Evolutionary conservation across 1,139 yeast genomes (phyloP).

Genomic region (Saccharomyces hybrid): DNA sequence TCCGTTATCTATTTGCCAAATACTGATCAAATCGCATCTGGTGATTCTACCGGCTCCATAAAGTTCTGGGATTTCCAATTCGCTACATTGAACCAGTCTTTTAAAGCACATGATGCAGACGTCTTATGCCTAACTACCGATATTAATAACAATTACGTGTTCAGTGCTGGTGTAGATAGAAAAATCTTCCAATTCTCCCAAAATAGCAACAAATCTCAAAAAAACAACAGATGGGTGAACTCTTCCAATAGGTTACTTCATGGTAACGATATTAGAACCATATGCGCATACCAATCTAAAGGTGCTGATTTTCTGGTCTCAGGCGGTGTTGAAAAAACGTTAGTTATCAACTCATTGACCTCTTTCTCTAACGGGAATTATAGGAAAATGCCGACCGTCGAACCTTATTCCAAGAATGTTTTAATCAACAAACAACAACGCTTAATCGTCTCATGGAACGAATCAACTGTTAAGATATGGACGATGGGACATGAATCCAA

Average conservation of each 20-base stretch:
- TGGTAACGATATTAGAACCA: slow-evolving; percentile 80
- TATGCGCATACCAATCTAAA: slow-evolving; percentile 63
- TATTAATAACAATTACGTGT: slow-evolving; percentile 52
- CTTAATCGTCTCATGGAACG: slow-evolving; percentile 70
- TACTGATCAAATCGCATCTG: slow-evolving; percentile 70
- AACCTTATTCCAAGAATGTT: slow-evolving; percentile 52
- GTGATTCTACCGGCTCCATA: slow-evolving; percentile 91
- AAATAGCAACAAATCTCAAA: slow-evolving; percentile 29
- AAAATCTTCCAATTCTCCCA: slow-evolving; percentile 55
- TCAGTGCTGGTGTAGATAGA: slow-evolving; percentile 91
- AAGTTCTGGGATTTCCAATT: slow-evolving; percentile 85
- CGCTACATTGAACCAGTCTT: slow-evolving; percentile 71
- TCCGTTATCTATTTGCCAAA: slow-evolving; percentile 57
- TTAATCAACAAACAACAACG: slow-evolving; percentile 42
- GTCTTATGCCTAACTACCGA: slow-evolving; percentile 69
- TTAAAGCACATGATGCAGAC: slow-evolving; percentile 86
- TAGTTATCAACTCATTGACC: slow-evolving; percentile 62
- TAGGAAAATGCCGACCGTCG: slow-evolving; percentile 57
- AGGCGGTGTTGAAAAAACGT: slow-evolving; percentile 82
- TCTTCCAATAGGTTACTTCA: slow-evolving; percentile 72
- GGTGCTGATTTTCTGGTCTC: slow-evolving; percentile 65
- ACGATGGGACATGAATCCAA: slow-evolving; percentile 34
- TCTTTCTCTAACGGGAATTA: slow-evolving; percentile 67
- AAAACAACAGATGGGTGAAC: slow-evolving; percentile 66
- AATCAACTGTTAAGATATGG: slow-evolving; percentile 80